These are phyloP conservation scores for Cordyceps cicadae DNA, from an alignment of 2,329 filamentous ascomycete genomes.

Conservation along the genomic window DNA sequence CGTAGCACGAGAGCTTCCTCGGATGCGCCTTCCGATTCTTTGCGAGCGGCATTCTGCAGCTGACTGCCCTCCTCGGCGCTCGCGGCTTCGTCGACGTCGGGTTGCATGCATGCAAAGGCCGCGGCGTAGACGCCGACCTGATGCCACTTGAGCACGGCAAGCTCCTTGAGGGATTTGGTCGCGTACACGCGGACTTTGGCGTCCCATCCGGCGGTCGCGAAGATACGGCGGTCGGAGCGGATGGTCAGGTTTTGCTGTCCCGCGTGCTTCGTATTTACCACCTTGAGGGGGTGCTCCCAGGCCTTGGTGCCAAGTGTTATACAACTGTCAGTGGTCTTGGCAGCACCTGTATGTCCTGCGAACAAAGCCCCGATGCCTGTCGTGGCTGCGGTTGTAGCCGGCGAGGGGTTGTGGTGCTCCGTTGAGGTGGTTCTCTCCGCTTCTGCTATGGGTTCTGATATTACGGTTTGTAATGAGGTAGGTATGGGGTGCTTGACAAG, in stretches of 20 bases:
- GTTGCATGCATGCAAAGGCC: constrained; percentile 52
- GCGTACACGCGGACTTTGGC: constrained; percentile 73
- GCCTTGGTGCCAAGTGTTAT: constrained; percentile 15
- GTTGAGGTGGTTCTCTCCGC: too few species aligned
- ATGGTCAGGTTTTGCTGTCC: constrained; percentile 78
- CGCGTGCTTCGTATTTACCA: constrained; percentile 72
- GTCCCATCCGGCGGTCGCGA: constrained; percentile 93
- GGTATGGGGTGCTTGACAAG: constrained; percentile 69
- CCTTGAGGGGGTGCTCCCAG: constrained; percentile 47
- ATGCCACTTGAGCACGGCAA: constrained; percentile 94
- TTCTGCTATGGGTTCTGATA: not conserved
- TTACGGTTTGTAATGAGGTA: constrained; percentile 15
- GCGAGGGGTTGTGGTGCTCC: not conserved
- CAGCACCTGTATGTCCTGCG: not conserved
- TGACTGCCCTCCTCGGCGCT: too few species aligned
- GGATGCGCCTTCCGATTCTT: not conserved
- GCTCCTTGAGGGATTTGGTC: constrained; percentile 68
- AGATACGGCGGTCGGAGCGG: constrained; percentile 71
- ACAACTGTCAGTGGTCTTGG: not conserved
- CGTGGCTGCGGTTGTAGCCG: not conserved
- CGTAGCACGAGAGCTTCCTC: not conserved
- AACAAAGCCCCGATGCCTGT: constrained; percentile 7
- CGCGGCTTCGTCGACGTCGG: not conserved
- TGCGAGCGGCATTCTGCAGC: not conserved
- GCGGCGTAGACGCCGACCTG: constrained; percentile 77